Evolutionary conservation across 1,284 basidiomycete genomes (phyloP).

Genomic region (Leccinum ponderosum): DNA sequence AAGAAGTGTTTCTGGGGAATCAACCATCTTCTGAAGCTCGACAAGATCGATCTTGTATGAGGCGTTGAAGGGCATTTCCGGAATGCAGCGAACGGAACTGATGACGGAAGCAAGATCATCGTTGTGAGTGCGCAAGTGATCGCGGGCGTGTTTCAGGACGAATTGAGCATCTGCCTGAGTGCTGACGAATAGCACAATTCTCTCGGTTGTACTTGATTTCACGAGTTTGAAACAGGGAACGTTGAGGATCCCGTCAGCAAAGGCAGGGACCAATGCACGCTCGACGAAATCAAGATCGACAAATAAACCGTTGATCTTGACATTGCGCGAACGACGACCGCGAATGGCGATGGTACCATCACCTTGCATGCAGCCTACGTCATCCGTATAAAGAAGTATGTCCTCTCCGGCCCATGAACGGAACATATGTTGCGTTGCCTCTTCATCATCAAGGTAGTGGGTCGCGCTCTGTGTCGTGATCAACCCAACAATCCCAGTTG

Average conservation of each 20-base stretch:
- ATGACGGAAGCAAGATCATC: slow-evolving; percentile 24
- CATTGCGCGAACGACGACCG: slow-evolving; percentile 30
- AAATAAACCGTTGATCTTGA: slow-evolving; percentile 32
- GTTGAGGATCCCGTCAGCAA: slow-evolving; percentile 13
- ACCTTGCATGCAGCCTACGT: slow-evolving; percentile 28
- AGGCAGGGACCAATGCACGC: slow-evolving; percentile 26
- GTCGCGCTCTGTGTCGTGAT: slow-evolving; percentile 28
- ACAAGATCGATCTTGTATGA: slow-evolving; percentile 32
- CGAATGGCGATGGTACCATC: slow-evolving; percentile 30
- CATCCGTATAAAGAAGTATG: slow-evolving; percentile 30
- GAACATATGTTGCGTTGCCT: slow-evolving; percentile 32
- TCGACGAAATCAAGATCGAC: slow-evolving; percentile 31
- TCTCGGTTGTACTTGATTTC: slow-evolving; percentile 24
- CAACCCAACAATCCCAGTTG: slow-evolving; percentile 27
- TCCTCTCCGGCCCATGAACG: slow-evolving; percentile 26
- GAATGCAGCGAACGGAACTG: slow-evolving; percentile 21
- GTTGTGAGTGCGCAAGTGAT: slow-evolving; percentile 15
- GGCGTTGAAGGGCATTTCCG: slow-evolving; percentile 32
- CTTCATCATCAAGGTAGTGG: slow-evolving; percentile 25
- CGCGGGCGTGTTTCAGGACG: slow-evolving; percentile 27
- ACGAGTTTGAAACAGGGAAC: slow-evolving; percentile 27
- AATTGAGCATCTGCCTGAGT: slow-evolving; percentile 21
- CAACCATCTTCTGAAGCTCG: slow-evolving; percentile 25
- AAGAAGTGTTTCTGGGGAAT: slow-evolving; percentile 14
- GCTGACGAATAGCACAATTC: slow-evolving; percentile 23